Base-by-base conservation (phyloP, 73 alveolate genomes). In the Effrenium voratum region DNA sequence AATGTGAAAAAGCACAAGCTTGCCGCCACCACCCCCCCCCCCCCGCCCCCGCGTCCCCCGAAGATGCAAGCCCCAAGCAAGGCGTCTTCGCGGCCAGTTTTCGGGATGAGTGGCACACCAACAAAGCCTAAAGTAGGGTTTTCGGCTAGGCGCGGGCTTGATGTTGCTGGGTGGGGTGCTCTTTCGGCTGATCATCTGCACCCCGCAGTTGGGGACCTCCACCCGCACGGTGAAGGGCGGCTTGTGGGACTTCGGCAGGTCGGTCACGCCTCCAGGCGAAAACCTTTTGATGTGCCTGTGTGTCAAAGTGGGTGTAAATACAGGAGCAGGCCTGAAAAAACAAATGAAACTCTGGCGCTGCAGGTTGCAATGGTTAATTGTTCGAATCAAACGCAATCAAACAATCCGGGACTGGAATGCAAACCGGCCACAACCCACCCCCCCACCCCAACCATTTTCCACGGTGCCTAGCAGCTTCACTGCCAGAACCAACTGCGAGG, bases 401-500 rank as follows among this genome's bases (percentile, higher is more conserved):
- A 57, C 72, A 57, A 57, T 57, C 1, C 16, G 16, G n/a, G 28
- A 22, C 72, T 0, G 72, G 1, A 57, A 57, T n/a, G n/a, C 28
- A 57, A 22, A 57, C 72, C 72, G 28, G 16, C 72, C 0, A 57
- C 72, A 57, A 55, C 68, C 68, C 68, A 55, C 22, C 30, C 30
- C 12, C 12, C 68, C 30, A 22, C 68, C 22, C 12, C 68, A 55
- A 22, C 68, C 30, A 22, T 55, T 55, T 22, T 2, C 72, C n/a
- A n/a, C 16, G 10, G 40, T 66, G 32, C 91, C 91, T 26, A 16
- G 16, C 47, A 82, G 36, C 92, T 82, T 82, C 92, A 82, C 92
- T 60, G 49, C 92, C 92, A 82, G n/a, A 46, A 82, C 38, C 75
- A 82, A 50, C 75, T 82, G 92, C 49, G 92, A 82, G 50, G 92